Conservation (phyloP, 2,329 filamentous ascomycete species). For the Epichloe festucae region DNA sequence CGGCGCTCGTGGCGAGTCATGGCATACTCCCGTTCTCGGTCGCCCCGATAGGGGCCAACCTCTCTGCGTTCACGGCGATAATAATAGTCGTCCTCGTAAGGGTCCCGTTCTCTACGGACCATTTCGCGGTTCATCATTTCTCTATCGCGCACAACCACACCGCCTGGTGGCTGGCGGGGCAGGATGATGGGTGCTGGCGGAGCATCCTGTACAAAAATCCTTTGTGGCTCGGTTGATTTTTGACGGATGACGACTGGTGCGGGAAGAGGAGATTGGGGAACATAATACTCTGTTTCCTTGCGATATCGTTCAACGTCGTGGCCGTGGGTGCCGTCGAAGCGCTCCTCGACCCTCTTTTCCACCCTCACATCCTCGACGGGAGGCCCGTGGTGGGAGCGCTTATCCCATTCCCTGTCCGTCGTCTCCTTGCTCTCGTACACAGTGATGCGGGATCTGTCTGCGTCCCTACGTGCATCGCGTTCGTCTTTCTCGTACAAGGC, state of each 20-base stretch:
- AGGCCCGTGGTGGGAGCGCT: constrained; percentile 25
- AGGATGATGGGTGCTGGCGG: constrained; percentile 40
- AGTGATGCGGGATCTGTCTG: constrained; percentile 18
- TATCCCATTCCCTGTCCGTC: constrained; percentile 31
- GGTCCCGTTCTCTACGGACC: constrained; percentile 21
- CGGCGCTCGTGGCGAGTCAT: constrained; percentile 26
- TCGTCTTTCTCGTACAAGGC: constrained; percentile 34
- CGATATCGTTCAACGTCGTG: constrained; percentile 45
- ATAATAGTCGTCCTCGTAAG: constrained; percentile 36
- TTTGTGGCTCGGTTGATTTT: constrained; percentile 40
- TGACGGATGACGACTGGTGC: constrained; percentile 44
- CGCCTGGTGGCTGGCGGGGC: constrained; percentile 29
- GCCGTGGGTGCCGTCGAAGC: constrained; percentile 30
- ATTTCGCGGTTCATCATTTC: constrained; percentile 26
- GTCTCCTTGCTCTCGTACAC: constrained; percentile 21
- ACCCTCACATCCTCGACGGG: constrained; percentile 40
- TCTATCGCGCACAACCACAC: constrained; percentile 31
- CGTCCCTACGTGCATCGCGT: constrained; percentile 17
- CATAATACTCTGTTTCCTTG: constrained; percentile 50
- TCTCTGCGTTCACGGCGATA: constrained; percentile 35
- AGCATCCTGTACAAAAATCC: constrained; percentile 48
- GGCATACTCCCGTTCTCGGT: constrained; percentile 15
- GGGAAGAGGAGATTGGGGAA: constrained; percentile 34
- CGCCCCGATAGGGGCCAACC: constrained; percentile 25
- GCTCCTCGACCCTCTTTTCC: constrained; percentile 40